Base-by-base conservation (phyloP, 805 yeast genomes). In the Candida tallmaniae region DNA sequence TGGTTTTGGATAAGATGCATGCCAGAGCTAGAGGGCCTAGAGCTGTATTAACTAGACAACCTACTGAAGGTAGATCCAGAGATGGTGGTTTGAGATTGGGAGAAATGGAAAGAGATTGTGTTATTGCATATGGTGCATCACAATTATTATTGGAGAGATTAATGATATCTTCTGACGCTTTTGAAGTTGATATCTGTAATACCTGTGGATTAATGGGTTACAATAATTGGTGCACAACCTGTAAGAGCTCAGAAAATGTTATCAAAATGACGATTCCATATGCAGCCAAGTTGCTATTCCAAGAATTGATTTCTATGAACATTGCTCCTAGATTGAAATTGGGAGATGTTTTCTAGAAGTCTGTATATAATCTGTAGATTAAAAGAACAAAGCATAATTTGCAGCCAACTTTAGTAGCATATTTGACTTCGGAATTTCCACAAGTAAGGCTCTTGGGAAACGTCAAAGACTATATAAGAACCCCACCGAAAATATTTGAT, bases 71-170 rank as follows among this genome's bases (percentile, higher is more conserved):
- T 74, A 78, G 98, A 62, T 87, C 97, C 2, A 78, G 98, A 62
- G 98, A 93, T 62, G 98, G 98, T 76, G 98, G 98, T 57, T 74
- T 93, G 58, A 82, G 98, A 70, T 74, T 93, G 60, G 98, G 98
- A 52, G 98, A 93, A 68, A 93, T 93, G 98, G 98, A 93, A 62
- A 83, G 98, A 65, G 98, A 93, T 70, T 93, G 98, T 81, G 96
- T 93, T 45, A 94, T 93, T 64, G 98, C 98, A 1, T 93, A 93
- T 52, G 98, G 98, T 53, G 98, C 98, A 1, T 89, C 97, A 4
- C 97, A 90, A 62, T 68, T 93, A 47, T 70, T 93, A 46, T 67
- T 93, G 42, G 98, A 93, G 63, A 79, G 98, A 62, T 73, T 93
- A 52, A 93, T 93, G 98, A 67, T 89, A 33, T 85, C 96, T 34